Conservation (phyloP, 2,329 filamentous ascomycete genomes). For the Pyrenochaeta sp. region DNA sequence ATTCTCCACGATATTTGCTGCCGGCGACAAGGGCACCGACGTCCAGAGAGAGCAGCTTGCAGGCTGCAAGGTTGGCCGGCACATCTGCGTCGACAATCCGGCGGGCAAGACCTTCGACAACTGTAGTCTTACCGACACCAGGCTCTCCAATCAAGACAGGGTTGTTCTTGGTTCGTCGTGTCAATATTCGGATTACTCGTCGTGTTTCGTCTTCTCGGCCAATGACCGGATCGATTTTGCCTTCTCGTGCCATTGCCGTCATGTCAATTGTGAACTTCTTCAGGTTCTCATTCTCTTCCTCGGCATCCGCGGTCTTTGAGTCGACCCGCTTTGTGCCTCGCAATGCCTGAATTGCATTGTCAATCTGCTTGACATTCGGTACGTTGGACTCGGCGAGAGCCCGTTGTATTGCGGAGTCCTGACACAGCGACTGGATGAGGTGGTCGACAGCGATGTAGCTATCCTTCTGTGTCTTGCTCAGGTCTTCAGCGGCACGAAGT, state of each 20-base stretch:
- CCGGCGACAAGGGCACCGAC: constrained; percentile 94
- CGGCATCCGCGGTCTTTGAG: constrained; percentile 92
- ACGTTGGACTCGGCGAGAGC: constrained; percentile 87
- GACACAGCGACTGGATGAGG: constrained; percentile 82
- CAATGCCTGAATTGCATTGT: constrained; percentile 89
- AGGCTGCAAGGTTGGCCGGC: constrained; percentile 91
- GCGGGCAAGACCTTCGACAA: constrained; percentile 93
- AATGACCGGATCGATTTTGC: constrained; percentile 97
- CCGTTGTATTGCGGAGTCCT: constrained; percentile 77
- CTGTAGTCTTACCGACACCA: constrained; percentile 97
- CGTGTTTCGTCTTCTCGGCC: constrained; percentile 95
- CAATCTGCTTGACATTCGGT: constrained; percentile 87
- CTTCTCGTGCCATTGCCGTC: constrained; percentile 94
- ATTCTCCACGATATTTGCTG: constrained; percentile 98
- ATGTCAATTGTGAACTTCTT: constrained; percentile 99
- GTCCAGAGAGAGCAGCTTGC: constrained; percentile 92
- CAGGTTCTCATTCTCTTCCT: constrained; percentile 92
- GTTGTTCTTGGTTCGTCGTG: constrained; percentile 96
- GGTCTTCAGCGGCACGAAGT: constrained; percentile 81
- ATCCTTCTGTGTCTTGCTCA: constrained; percentile 98
- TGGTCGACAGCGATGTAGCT: constrained; percentile 95
- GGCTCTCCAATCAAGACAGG: constrained; percentile 97
- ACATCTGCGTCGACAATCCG: constrained; percentile 97
- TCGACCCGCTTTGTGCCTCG: constrained; percentile 93
- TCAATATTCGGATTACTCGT: constrained; percentile 89